Evolutionary conservation across 257 asterid species (phyloP).

Genomic region (Salvia hispanica): DNA sequence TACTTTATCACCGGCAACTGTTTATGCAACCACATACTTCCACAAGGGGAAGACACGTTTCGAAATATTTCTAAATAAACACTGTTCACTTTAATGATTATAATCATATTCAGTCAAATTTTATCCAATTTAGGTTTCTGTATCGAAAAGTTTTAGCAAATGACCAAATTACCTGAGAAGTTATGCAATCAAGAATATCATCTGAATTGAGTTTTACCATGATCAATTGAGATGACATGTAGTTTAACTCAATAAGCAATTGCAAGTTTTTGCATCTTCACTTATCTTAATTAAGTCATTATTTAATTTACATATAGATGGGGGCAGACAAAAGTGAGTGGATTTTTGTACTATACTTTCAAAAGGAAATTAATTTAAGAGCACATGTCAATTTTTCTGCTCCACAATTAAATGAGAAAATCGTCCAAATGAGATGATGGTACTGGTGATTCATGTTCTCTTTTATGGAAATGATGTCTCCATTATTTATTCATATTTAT

Average conservation of each 20-base stretch:
- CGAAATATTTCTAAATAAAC: no score
- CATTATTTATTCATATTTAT: conserved; percentile 5
- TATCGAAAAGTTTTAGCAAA: no score
- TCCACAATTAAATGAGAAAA: conserved; percentile 7
- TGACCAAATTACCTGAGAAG: no score
- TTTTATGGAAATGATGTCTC: conserved; percentile 23
- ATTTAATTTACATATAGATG: neutral
- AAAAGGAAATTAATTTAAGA: neutral
- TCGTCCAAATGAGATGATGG: conserved; percentile 8
- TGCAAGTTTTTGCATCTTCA: conserved; percentile 5
- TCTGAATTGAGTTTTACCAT: neutral
- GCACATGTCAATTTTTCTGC: conserved; percentile 13
- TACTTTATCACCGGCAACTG: no score
- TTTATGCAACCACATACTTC: no score
- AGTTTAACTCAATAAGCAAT: neutral
- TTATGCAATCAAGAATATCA: neutral
- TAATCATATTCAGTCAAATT: no score
- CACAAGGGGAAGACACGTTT: no score
- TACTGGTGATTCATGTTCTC: neutral
- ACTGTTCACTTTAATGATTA: no score
- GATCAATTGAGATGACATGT: conserved; percentile 2
- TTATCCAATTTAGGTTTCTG: no score
- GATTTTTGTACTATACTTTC: neutral
- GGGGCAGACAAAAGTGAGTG: conserved; percentile 22
- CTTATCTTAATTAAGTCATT: neutral